Evolutionary conservation across 208 protist genomes (phyloP).

Genomic region (Phytomonas sp.): DNA sequence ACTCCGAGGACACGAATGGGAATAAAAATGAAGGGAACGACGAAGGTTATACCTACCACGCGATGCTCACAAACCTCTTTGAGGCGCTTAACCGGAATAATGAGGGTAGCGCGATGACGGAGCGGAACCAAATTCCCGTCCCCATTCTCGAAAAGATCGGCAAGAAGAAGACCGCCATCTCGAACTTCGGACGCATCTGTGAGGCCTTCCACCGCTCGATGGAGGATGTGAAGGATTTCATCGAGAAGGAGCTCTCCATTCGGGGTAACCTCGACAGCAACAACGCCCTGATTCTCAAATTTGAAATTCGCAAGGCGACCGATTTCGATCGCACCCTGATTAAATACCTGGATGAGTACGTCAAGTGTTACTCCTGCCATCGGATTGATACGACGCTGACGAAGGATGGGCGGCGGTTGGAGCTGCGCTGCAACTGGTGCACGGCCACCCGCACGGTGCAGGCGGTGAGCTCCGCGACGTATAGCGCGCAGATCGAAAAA

Average conservation of each 20-base stretch:
- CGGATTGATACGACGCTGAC: conserved; percentile 82
- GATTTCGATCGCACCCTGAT: conserved; percentile 74
- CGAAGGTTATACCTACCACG: conserved; percentile 61
- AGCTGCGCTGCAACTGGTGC: conserved; percentile 74
- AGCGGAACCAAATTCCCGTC: conserved; percentile 71
- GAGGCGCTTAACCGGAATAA: conserved; percentile 63
- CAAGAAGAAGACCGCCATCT: conserved; percentile 89
- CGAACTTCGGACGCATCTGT: conserved; percentile 89
- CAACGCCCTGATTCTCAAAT: conserved; percentile 84
- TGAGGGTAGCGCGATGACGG: conserved; percentile 45
- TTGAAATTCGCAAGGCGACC: conserved; percentile 73
- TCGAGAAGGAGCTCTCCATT: conserved; percentile 87
- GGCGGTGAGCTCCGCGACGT: conserved; percentile 47
- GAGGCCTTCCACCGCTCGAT: conserved; percentile 70
- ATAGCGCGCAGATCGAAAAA: conserved; percentile 73
- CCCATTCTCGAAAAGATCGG: conserved; percentile 81
- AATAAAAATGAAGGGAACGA: neutral
- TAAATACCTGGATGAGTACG: conserved; percentile 87
- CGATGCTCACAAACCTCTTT: conserved; percentile 64
- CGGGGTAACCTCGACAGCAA: conserved; percentile 80
- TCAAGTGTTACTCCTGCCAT: conserved; percentile 88
- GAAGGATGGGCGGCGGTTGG: conserved; percentile 63
- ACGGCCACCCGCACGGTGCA: conserved; percentile 71
- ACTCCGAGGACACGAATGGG: conserved; percentile 13
- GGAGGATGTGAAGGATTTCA: conserved; percentile 87